Evolutionary conservation across 1,284 basidiomycete genomes (phyloP), one percentile per base, ranked within the genome.

Genomic region (Caloboletus firmus): DNA sequence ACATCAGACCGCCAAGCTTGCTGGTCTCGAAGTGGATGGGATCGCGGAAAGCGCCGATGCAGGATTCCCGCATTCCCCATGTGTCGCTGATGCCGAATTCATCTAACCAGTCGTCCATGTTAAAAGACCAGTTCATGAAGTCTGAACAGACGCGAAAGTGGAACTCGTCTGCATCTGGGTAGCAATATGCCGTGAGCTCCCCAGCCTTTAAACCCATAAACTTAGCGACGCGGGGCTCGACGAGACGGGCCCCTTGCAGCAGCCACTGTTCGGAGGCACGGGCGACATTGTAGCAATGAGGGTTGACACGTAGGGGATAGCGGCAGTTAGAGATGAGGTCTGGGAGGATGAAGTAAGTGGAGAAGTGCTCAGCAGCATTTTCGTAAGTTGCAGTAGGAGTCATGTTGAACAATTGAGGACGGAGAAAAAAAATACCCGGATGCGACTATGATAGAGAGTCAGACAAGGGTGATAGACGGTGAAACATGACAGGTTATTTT

Each of bases 121-220:
- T 79, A 62, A 83, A 84, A 17, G 83, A 66, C 60, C 81, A 83
- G 58, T 78, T 81, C 76, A 83, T 74, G 59, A 82, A 84, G 64
- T 83, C 81, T 7, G 77, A 77, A 46, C 84, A 77, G 56, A 86
- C 79, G 32, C 85, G 83, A 42, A 89, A 79, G 52, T 79, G 81
- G 51, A 78, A 76, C 39, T 75, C 65, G 18, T 79, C 67, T 32
- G 80, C 74, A 32, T 76, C 74, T 42, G 82, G 76, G 65, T 87
- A 89, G 66, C 82, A 85, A 63, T 75, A 79, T 2, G 84, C 83
- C 20, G 85, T 82, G 57, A 89, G 79, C 61, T 84, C 79, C 47
- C 86, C 86, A 17, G 83, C 84, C 59, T 83, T 79, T 42, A 87
- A 73, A 18, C 82, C 82, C 58, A 77, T 75, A 46, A 87, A 73